phyloP scores from a whole-genome alignment of 2,329 filamentous ascomycete genomes.

The Xylaria sp. region DNA sequence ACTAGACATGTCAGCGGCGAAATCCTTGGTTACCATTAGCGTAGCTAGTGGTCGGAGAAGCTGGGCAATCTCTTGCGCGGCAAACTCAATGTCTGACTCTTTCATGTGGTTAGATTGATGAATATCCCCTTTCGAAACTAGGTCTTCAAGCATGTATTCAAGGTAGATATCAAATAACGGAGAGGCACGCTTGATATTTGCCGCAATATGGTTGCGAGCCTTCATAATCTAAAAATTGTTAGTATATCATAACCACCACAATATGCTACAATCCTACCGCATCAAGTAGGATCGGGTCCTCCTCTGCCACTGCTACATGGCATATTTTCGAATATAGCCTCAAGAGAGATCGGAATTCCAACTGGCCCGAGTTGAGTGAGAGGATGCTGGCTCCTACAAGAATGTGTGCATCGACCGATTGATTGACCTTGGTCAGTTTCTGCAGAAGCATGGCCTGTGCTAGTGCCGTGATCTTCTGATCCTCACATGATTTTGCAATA shows the following conservation, averaged over 20 bases:
- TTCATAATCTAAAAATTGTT: conserved; percentile 67
- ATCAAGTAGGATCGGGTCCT: conserved; percentile 73
- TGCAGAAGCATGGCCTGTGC: conserved; percentile 97
- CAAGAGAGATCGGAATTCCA: conserved; percentile 86
- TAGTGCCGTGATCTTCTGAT: conserved; percentile 92
- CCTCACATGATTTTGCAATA: conserved; percentile 83
- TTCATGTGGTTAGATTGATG: conserved; percentile 78
- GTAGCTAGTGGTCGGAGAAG: conserved; percentile 88
- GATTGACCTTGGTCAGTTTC: conserved; percentile 87
- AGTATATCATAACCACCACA: conserved; percentile 21
- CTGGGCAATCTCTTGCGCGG: conserved; percentile 87
- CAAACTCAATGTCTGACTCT: conserved; percentile 82
- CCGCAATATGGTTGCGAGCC: conserved; percentile 83
- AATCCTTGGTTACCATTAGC: conserved; percentile 76
- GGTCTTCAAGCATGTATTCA: conserved; percentile 82
- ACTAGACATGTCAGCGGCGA: conserved; percentile 58
- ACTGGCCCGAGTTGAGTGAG: conserved; percentile 78
- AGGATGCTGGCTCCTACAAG: conserved; percentile 83
- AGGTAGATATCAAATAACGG: conserved; percentile 86
- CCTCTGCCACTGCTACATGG: conserved; percentile 76
- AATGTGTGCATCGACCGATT: conserved; percentile 83
- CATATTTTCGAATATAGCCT: conserved; percentile 83
- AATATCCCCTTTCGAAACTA: conserved; percentile 90
- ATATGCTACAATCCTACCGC: conserved; percentile 67
- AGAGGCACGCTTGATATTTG: conserved; percentile 73